Evolutionary conservation across 176 grass and related monocot species (phyloP).

Genomic region (Aegilops bicornis): DNA sequence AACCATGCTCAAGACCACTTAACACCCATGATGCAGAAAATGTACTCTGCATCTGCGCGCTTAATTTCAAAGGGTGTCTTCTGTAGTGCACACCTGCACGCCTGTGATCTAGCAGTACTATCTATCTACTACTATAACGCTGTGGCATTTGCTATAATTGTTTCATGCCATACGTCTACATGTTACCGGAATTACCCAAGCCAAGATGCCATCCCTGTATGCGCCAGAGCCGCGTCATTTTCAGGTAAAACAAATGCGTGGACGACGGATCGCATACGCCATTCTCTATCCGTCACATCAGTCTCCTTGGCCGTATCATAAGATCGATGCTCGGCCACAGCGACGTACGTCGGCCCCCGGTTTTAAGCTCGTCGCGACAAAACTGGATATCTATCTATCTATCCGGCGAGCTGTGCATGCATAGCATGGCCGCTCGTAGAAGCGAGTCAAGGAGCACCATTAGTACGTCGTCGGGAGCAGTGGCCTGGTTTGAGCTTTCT

Average conservation of each 20-base stretch:
- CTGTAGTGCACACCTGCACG: neutral
- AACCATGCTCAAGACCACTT: no score
- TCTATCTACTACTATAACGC: neutral
- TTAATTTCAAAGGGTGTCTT: neutral
- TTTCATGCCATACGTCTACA: neutral
- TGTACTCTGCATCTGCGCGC: neutral
- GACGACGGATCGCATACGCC: neutral
- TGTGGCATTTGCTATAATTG: neutral
- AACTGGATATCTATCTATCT: neutral
- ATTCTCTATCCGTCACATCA: slow-evolving; percentile 22
- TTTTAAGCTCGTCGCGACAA: slow-evolving; percentile 9
- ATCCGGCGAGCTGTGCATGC: neutral
- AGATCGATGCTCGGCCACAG: neutral
- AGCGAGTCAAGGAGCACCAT: neutral
- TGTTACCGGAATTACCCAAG: neutral
- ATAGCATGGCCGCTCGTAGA: neutral
- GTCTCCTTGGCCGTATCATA: neutral
- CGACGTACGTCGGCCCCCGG: neutral
- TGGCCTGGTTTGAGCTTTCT: slow-evolving; percentile 27
- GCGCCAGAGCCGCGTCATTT: no score
- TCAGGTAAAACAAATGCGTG: neutral
- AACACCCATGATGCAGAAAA: neutral
- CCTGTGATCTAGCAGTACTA: neutral
- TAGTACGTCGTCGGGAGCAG: slow-evolving; percentile 19
- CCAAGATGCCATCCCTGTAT: neutral